A percentile compares a stretch with the other conserved stretches of the same genome.
phyloP scores from a whole-genome alignment of 768 basidiomycete species.

The Hypsizygus marmoreus region DNA sequence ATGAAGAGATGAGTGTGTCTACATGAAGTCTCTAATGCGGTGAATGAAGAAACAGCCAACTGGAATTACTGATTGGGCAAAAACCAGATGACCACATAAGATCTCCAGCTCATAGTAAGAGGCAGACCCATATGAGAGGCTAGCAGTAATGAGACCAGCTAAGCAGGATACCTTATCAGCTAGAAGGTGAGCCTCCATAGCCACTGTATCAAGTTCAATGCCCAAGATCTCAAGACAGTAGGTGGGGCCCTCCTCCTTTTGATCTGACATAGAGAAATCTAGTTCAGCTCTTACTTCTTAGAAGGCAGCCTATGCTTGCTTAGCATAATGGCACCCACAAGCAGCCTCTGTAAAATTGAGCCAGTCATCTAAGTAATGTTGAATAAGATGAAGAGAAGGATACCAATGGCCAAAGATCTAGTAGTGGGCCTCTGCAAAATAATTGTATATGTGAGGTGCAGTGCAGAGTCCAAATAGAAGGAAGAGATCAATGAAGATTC shows the following conservation, averaged over 20 bases:
- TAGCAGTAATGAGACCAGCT: constrained; percentile 19
- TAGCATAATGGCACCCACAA: constrained; percentile 7
- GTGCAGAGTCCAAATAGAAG: constrained; percentile 34
- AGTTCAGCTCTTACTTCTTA: constrained; percentile 26
- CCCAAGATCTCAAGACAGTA: constrained; percentile 26
- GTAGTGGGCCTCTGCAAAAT: constrained; percentile 40
- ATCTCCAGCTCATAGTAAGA: constrained; percentile 30
- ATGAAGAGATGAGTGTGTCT: constrained; percentile 23
- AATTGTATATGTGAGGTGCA: constrained; percentile 40
- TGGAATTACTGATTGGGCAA: constrained; percentile 35
- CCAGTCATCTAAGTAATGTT: constrained; percentile 37
- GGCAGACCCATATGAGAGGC: constrained; percentile 19
- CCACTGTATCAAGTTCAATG: constrained; percentile 15
- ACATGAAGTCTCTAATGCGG: constrained; percentile 28
- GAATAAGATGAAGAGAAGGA: constrained; percentile 25
- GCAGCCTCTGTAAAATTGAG: constrained; percentile 18
- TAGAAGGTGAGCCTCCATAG: constrained; percentile 36
- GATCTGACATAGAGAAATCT: constrained; percentile 29
- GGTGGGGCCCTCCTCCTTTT: constrained; percentile 27
- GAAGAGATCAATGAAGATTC: constrained; percentile 30
- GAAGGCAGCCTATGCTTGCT: constrained; percentile 28
- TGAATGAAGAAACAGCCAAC: constrained; percentile 27
- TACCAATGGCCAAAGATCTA: constrained; percentile 37
- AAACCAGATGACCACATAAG: constrained; percentile 34
- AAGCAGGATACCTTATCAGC: constrained; percentile 31